These are phyloP conservation scores for Ceratocystiopsis sp. DNA, from an alignment of 2,329 filamentous ascomycete genomes.

Conservation along the genomic window DNA sequence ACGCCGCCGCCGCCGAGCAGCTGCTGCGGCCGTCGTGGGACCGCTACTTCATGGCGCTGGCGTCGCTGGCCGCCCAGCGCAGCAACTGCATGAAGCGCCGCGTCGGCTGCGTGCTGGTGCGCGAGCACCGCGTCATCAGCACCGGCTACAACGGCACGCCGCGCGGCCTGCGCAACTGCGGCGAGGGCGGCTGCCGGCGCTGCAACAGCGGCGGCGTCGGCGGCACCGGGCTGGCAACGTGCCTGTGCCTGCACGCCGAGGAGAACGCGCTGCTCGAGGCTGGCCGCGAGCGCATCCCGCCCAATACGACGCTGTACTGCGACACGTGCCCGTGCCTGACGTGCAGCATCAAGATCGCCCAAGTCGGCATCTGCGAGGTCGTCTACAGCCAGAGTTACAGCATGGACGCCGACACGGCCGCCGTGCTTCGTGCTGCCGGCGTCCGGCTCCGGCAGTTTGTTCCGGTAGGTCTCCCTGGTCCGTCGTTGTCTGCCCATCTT, in stretches of 20 bases:
- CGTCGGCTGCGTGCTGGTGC: slow-evolving; percentile 84
- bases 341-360: slow-evolving; percentile 95
- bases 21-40: slow-evolving; percentile 87
- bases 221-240: slow-evolving; percentile 66
- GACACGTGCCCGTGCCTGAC: slow-evolving; percentile 95
- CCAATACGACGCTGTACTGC: slow-evolving; percentile 74
- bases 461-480: slow-evolving; percentile 40
- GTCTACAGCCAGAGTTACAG: slow-evolving; percentile 90
- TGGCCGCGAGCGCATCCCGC: slow-evolving; percentile 66
- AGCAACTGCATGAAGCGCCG: slow-evolving; percentile 97
- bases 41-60: slow-evolving; percentile 95
- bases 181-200: slow-evolving; percentile 73
- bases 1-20: slow-evolving; percentile 39
- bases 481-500: slow-evolving; percentile 2
- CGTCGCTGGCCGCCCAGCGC: slow-evolving; percentile 72
- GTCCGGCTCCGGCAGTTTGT: slow-evolving; percentile 76
- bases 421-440: slow-evolving; percentile 68
- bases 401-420: slow-evolving; percentile 75
- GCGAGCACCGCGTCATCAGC: slow-evolving; percentile 71
- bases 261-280: slow-evolving; percentile 94
- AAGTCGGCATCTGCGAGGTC: slow-evolving; percentile 89
- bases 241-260: slow-evolving; percentile 92
- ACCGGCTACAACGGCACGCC: slow-evolving; percentile 99
- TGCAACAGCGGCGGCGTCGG: slow-evolving; percentile 61
- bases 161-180: slow-evolving; percentile 73